Evolutionary conservation across 768 basidiomycete genomes (phyloP).

Genomic region (Thelephora ganbajun): DNA sequence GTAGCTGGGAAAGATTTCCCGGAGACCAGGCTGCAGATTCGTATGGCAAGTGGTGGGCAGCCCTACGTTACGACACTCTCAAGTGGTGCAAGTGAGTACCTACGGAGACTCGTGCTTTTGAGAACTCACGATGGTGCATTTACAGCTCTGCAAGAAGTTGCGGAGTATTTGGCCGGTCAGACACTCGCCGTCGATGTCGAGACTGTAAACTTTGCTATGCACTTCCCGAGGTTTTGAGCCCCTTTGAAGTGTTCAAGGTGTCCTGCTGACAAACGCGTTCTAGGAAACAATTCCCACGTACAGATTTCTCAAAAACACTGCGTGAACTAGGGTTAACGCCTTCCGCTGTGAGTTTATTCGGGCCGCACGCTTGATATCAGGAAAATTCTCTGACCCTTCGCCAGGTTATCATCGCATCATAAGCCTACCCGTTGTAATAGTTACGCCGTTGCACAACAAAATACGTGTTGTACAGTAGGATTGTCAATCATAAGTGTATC

Average conservation of each 20-base stretch:
- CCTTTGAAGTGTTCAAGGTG: background rate
- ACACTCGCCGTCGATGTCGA: slow-evolving; percentile 56
- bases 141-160: slow-evolving; percentile 70
- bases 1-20: slow-evolving; percentile 61
- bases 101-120: background rate
- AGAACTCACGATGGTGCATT: background rate
- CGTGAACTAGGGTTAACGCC: slow-evolving; percentile 82
- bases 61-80: slow-evolving; percentile 70
- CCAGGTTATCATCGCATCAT: slow-evolving; percentile 1
- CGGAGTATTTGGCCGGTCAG: slow-evolving; percentile 78
- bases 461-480: background rate
- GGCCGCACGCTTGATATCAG: too few species aligned
- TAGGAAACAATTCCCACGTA: slow-evolving; percentile 64
- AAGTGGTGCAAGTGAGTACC: slow-evolving; percentile 60
- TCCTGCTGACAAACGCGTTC: background rate
- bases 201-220: slow-evolving; percentile 61
- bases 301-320: slow-evolving; percentile 70
- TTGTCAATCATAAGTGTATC: too few species aligned
- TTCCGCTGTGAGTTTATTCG: slow-evolving; percentile 55
- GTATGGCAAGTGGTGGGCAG: slow-evolving; percentile 66
- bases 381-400: background rate
- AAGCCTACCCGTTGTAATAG: background rate
- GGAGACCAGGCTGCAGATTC: slow-evolving; percentile 83
- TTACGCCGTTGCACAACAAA: too few species aligned
- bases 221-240: slow-evolving; percentile 75